These are phyloP conservation scores for Chalara sp. DNA, from an alignment of 2,329 filamentous ascomycete genomes.

Conservation along the genomic window DNA sequence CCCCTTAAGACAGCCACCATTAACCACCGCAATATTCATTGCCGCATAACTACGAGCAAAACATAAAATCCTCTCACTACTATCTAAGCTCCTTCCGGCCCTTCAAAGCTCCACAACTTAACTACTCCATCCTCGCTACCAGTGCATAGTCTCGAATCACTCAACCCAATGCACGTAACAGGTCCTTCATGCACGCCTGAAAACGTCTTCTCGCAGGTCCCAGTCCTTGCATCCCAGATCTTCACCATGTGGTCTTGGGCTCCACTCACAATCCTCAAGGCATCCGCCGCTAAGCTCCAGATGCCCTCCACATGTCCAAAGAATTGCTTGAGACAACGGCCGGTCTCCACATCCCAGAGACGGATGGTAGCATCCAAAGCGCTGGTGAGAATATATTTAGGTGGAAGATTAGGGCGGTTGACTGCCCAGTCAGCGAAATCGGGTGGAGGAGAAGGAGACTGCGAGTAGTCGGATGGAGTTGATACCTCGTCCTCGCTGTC, in stretches of 20 bases:
- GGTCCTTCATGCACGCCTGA: conserved; percentile 77
- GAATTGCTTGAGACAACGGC: conserved; percentile 81
- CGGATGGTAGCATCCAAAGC: conserved; percentile 87
- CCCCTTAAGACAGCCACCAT: too few relatives aligned
- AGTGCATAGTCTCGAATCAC: conserved; percentile 82
- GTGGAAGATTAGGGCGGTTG: conserved; percentile 60
- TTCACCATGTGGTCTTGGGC: conserved; percentile 94
- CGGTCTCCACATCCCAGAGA: conserved; percentile 82
- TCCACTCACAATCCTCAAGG: conserved; percentile 78
- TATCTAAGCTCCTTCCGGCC: too few relatives aligned
- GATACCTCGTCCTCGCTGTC: conserved; percentile 48
- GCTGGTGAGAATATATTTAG: conserved; percentile 87
- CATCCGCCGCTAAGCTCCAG: conserved; percentile 88
- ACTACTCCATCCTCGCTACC: conserved; percentile 68
- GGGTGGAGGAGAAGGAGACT: conserved; percentile 7
- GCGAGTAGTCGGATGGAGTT: not conserved
- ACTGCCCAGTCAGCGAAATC: conserved; percentile 49
- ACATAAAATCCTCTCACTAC: too few relatives aligned
- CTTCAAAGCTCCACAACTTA: too few relatives aligned
- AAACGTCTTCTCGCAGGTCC: conserved; percentile 87
- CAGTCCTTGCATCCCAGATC: conserved; percentile 87
- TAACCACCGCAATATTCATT: too few relatives aligned
- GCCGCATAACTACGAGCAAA: too few relatives aligned
- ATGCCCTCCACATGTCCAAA: conserved; percentile 96
- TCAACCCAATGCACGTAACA: conserved; percentile 87